Evolutionary conservation across 2,329 filamentous ascomycete species (phyloP), one percentile per base, ranked within the genome.

Genomic region (Mycosphaerelloides madeirae): DNA sequence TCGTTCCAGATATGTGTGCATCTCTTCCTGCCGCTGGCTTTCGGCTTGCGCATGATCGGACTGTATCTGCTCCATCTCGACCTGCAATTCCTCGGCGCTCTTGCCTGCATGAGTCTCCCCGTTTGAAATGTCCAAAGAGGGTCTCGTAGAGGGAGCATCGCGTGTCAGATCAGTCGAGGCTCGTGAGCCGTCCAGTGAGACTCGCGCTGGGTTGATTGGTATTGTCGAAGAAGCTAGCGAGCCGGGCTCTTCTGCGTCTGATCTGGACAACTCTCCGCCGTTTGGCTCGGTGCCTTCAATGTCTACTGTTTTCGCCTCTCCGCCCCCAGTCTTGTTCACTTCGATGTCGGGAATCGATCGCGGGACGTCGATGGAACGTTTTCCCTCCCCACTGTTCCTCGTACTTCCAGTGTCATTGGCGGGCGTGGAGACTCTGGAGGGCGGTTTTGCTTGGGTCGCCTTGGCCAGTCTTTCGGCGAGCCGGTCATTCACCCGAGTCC

Each of bases 381-480:
- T 67, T 3, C 64, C 66, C 48, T 75, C 73, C 12, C 68, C 62
- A 51, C 74, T 77, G 9, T 65, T 60, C 37, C 73, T 65, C 2
- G 66, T 62, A 48, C 67, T 70, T 11, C 68, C 68, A 13, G 60
- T 60, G 43, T 67, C 70, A 37, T 71, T 67, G 29, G 68, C 70
- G 13, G 78, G 75, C 49, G 74, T 83, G 52, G 75, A 68, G 18
- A 74, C 68, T 40, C 77, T 67, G n/a, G 77, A 77, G 4, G 73
- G 66, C 16, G 76, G 78, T 60, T 85, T 87, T 47, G 84, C 84
- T 3, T 84, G 87, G 58, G 96, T 80, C 22, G 90, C 93, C 61
- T 87, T 87, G 22, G 91, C 91, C 48, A 98, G 75, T 50, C 89
- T 79, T 64, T 95, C 90, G 63, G 96, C 90, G 33, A 98, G 73